A percentile compares a stretch with the other conserved stretches of the same genome.
Conservation (phyloP, 2,329 filamentous ascomycete genomes). For the Microsporum canis region DNA sequence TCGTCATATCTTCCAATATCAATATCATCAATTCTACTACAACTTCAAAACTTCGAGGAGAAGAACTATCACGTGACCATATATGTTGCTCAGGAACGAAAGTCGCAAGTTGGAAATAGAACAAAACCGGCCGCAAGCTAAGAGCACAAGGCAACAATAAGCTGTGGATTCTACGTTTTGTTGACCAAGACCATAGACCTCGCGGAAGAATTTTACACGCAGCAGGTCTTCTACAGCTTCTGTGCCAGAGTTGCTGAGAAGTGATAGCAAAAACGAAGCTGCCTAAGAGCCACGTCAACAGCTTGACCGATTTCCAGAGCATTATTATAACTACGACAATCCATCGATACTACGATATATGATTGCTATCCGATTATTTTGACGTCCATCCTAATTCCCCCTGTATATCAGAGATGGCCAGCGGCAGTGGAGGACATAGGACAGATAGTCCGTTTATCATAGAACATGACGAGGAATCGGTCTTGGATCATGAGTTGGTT, state of each 20-base stretch:
- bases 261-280: neutral
- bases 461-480: constrained; percentile 50
- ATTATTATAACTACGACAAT: neutral
- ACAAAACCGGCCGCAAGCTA: neutral
- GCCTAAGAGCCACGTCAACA: constrained; percentile 1
- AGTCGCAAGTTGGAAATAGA: neutral
- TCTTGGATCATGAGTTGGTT: constrained; percentile 60
- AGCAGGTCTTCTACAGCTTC: neutral
- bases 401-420: constrained; percentile 22
- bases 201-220: neutral
- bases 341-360: neutral
- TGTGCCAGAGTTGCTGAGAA: neutral
- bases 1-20: too few relatives aligned
- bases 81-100: neutral
- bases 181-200: neutral
- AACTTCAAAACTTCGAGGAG: too few relatives aligned
- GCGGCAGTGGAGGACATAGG: constrained; percentile 24
- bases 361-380: neutral
- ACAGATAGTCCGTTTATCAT: constrained; percentile 43
- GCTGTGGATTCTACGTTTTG: neutral
- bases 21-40: too few relatives aligned
- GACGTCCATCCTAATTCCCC: neutral
- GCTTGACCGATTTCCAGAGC: neutral
- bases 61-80: neutral
- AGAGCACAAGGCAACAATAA: neutral